phyloP scores from a whole-genome alignment of 2,329 filamentous ascomycete genomes.

The Trichoderma pleuroti region DNA sequence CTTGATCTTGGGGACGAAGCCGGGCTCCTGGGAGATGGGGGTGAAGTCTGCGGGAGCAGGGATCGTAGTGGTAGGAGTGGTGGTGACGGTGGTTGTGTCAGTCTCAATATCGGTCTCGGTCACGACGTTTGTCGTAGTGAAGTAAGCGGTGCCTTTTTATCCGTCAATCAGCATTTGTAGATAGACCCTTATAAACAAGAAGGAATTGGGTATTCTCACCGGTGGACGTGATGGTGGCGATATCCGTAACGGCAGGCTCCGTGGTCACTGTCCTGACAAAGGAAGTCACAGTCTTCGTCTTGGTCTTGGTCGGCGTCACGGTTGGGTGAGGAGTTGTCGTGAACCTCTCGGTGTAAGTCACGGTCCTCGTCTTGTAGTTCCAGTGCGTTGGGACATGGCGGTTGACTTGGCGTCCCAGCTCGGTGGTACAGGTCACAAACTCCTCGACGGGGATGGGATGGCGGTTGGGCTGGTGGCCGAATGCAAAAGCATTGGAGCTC shows the following conservation, averaged over 20 bases:
- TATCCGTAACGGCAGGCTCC: background rate
- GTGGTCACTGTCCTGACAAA: background rate
- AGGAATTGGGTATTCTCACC: background rate
- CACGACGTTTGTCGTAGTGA: slow-evolving; percentile 3
- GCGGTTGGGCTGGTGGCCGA: background rate
- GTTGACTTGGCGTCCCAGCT: background rate
- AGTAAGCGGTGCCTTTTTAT: background rate
- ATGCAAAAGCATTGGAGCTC: slow-evolving; percentile 4
- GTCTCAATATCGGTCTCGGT: background rate
- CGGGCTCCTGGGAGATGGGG: background rate
- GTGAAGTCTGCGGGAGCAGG: slow-evolving; percentile 13
- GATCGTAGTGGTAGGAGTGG: slow-evolving; percentile 10
- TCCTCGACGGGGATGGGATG: background rate
- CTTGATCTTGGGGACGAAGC: slow-evolving; percentile 8
- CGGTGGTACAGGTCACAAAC: background rate
- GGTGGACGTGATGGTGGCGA: background rate
- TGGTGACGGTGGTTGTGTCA: background rate
- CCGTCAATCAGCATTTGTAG: background rate
- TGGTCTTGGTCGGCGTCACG: slow-evolving; percentile 7
- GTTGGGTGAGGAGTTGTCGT: slow-evolving; percentile 7
- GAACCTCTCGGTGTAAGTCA: slow-evolving; percentile 2
- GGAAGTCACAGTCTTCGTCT: background rate
- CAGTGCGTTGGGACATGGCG: slow-evolving; percentile 7
- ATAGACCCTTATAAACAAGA: background rate
- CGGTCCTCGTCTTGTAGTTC: slow-evolving; percentile 1